Evolutionary conservation across 495 filamentous ascomycete genomes (phyloP).

Genomic region (Patellaria atrata): DNA sequence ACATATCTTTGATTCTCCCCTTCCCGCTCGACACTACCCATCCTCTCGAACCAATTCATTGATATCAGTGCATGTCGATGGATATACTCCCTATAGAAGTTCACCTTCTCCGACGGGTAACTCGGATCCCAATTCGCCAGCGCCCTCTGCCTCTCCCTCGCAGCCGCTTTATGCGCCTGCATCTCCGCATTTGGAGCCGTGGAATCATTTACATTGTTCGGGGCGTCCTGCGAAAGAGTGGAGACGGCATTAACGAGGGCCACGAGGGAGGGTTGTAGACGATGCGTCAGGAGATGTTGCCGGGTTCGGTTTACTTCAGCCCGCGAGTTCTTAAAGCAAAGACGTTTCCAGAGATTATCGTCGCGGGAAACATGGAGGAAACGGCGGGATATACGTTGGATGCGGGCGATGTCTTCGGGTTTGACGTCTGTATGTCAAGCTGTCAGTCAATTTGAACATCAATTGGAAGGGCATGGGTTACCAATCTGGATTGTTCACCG

Average conservation of each 20-base stretch:
- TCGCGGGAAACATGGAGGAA: slow-evolving; percentile 60
- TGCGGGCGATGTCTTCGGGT: slow-evolving; percentile 47
- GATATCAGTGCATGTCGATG: slow-evolving; percentile 62
- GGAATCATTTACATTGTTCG: slow-evolving; percentile 5
- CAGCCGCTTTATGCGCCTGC: slow-evolving; percentile 21
- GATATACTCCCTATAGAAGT: slow-evolving; percentile 84
- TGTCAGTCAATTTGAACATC: no score
- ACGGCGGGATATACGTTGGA: slow-evolving; percentile 56
- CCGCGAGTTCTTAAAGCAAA: slow-evolving; percentile 57
- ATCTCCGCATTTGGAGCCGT: slow-evolving; percentile 21
- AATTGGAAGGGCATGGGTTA: slow-evolving; percentile 3
- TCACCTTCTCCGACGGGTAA: slow-evolving; percentile 48
- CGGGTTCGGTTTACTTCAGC: slow-evolving; percentile 36
- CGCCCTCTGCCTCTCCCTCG: slow-evolving; percentile 34
- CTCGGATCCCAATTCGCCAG: slow-evolving; percentile 73
- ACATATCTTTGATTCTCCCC: slow-evolving; percentile 20
- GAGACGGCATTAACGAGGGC: slow-evolving; percentile 24
- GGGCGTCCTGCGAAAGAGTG: slow-evolving; percentile 7
- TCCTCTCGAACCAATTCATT: slow-evolving; percentile 64
- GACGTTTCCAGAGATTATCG: slow-evolving; percentile 57
- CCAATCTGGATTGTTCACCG: slow-evolving; percentile 23
- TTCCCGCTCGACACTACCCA: slow-evolving; percentile 23
- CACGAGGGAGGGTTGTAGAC: slow-evolving; percentile 18
- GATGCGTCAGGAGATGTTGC: slow-evolving; percentile 26
- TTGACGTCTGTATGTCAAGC: slow-evolving; percentile 50